phyloP scores from a whole-genome alignment of 2,329 filamentous ascomycete genomes.

The Chrysoporthe austroafricana region DNA sequence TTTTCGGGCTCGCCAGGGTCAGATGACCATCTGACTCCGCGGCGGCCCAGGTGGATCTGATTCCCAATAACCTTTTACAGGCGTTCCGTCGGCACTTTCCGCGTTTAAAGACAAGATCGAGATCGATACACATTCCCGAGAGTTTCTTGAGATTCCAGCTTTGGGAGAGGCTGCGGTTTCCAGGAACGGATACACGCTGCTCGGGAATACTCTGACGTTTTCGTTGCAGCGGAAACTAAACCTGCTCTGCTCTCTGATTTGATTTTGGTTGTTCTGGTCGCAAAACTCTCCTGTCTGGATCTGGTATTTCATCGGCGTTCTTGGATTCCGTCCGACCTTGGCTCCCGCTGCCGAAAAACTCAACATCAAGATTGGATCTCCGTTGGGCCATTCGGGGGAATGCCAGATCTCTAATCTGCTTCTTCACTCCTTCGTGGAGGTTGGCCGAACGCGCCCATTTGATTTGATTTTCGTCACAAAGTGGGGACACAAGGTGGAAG shows the following conservation, averaged over 20 bases:
- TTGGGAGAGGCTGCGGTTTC: conserved; percentile 21
- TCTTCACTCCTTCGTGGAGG: conserved; percentile 29
- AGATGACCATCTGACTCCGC: conserved; percentile 8
- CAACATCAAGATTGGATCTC: conserved; percentile 27
- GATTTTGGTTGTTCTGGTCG: conserved; percentile 26
- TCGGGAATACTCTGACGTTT: conserved; percentile 16
- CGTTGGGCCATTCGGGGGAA: conserved; percentile 28
- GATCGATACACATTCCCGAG: conserved; percentile 17
- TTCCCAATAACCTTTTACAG: conserved; percentile 19
- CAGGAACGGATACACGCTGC: conserved; percentile 22
- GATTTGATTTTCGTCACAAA: conserved; percentile 11
- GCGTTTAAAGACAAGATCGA: conserved; percentile 22
- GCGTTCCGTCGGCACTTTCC: conserved; percentile 27
- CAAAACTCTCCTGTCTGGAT: conserved; percentile 7
- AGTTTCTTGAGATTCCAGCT: conserved; percentile 25
- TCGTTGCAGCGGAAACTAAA: conserved; percentile 20
- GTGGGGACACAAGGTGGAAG: conserved; percentile 21
- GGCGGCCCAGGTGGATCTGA: conserved; percentile 22
- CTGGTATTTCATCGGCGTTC: conserved; percentile 25
- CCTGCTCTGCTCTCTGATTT: conserved; percentile 18
- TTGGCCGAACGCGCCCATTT: conserved; percentile 25
- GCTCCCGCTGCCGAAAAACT: conserved; percentile 21
- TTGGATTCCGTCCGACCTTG: conserved; percentile 23
- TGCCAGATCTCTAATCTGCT: conserved; percentile 26
- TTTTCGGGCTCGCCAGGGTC: conserved; percentile 17